A percentile compares a stretch with the other conserved stretches of the same genome.
phyloP scores from a whole-genome alignment of 169 alveolate species.

The Cryptosporidium parvum region DNA sequence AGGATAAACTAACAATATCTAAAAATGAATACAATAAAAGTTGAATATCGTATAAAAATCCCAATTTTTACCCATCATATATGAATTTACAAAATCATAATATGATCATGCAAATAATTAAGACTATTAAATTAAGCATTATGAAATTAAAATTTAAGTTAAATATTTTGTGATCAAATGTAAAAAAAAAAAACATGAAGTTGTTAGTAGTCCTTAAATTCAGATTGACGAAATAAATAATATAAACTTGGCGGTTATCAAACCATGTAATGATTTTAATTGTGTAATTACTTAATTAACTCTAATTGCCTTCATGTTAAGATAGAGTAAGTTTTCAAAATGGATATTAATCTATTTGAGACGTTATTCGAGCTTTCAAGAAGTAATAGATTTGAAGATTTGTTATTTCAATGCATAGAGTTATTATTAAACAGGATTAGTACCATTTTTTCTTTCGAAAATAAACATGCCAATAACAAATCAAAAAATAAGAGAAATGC shows the following conservation, averaged over 20 bases:
- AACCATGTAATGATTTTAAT: not conserved
- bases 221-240: not conserved
- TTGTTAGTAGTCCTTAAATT: not conserved
- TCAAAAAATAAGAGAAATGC: not conserved
- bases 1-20: too few relatives aligned
- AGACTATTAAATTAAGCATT: not conserved
- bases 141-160: too few relatives aligned
- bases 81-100: too few relatives aligned
- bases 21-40: too few relatives aligned
- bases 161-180: not conserved
- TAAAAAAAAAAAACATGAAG: not conserved
- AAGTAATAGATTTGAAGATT: not conserved
- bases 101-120: too few relatives aligned
- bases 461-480: not conserved
- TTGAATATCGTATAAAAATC: too few relatives aligned
- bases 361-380: not conserved
- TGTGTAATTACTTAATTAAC: not conserved
- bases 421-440: not conserved
- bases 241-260: slow-evolving; percentile 1
- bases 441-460: not conserved
- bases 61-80: too few relatives aligned
- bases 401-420: not conserved
- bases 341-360: not conserved
- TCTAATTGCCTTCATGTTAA: not conserved
- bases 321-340: not conserved